Evolutionary conservation across 1,284 basidiomycete species (phyloP).

Genomic region (Ustilago cynodontis): DNA sequence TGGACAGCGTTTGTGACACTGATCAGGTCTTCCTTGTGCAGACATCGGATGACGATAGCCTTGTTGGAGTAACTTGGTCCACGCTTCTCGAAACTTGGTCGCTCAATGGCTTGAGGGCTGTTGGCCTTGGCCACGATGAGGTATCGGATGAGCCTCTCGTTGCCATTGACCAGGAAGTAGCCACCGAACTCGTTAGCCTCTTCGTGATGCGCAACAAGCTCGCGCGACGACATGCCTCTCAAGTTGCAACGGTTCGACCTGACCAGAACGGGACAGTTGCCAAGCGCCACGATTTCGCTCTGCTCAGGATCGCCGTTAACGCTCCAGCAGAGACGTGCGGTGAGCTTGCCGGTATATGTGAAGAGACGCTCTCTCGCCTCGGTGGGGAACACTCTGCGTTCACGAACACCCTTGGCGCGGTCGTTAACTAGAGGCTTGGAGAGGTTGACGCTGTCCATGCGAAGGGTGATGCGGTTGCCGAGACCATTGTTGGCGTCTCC

Average conservation of each 20-base stretch:
- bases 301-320: slow-evolving; percentile 81
- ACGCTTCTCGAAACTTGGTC: slow-evolving; percentile 88
- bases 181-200: slow-evolving; percentile 99
- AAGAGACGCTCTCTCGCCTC: slow-evolving; percentile 82
- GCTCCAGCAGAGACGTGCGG: slow-evolving; percentile 88
- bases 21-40: slow-evolving; percentile 73
- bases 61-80: slow-evolving; percentile 94
- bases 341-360: slow-evolving; percentile 92
- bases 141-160: slow-evolving; percentile 97
- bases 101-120: slow-evolving; percentile 86
- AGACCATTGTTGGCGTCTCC: slow-evolving; percentile 58
- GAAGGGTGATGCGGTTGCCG: slow-evolving; percentile 75
- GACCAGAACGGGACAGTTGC: slow-evolving; percentile 95
- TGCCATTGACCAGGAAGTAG: slow-evolving; percentile 98
- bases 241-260: slow-evolving; percentile 96
- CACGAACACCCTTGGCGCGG: slow-evolving; percentile 80
- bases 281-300: slow-evolving; percentile 86
- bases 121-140: slow-evolving; percentile 91
- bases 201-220: slow-evolving; percentile 90
- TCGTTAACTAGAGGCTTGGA: slow-evolving; percentile 89
- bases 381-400: slow-evolving; percentile 83
- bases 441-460: slow-evolving; percentile 88
- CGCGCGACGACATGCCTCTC: slow-evolving; percentile 83
- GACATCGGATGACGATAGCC: slow-evolving; percentile 94
- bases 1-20: slow-evolving; percentile 89